Percentiles rank a stretch among this genome's conserved stretches.
phyloP scores from a whole-genome alignment of 495 filamentous ascomycete species.

The Annulohypoxylon nitens region DNA sequence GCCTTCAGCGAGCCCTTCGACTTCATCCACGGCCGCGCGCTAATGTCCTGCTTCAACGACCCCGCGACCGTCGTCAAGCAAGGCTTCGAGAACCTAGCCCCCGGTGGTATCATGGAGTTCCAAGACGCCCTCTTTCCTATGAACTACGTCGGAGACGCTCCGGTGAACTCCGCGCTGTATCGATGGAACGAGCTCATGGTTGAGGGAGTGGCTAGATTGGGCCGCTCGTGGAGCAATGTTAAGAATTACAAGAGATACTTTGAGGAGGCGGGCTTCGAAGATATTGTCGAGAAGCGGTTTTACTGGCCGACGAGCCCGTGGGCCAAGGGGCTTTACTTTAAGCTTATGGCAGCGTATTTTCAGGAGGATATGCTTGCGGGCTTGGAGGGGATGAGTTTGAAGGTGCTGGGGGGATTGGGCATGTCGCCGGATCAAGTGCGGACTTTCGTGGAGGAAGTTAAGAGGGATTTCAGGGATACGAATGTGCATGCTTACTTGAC shows the following conservation, averaged over 20 bases:
- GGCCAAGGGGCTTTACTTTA: constrained; percentile 51
- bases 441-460: constrained; percentile 49
- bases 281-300: constrained; percentile 47
- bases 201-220: constrained; percentile 51
- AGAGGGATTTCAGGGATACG: constrained; percentile 44
- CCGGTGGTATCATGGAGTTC: constrained; percentile 65
- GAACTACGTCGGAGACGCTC: constrained; percentile 49
- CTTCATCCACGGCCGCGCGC: constrained; percentile 66
- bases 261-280: constrained; percentile 49
- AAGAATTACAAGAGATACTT: constrained; percentile 46
- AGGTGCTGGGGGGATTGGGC: constrained; percentile 46
- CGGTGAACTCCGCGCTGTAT: constrained; percentile 48
- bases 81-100: constrained; percentile 60
- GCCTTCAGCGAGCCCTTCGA: constrained; percentile 63
- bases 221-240: constrained; percentile 50
- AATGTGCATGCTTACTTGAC: constrained; percentile 50
- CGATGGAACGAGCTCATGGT: constrained; percentile 54
- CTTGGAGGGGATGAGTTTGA: constrained; percentile 49
- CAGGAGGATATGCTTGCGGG: constrained; percentile 48
- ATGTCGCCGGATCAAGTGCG: constrained; percentile 44
- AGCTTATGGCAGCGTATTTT: constrained; percentile 49
- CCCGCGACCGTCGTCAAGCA: constrained; percentile 61
- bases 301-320: constrained; percentile 54
- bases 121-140: constrained; percentile 59
- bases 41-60: constrained; percentile 65